A percentile compares a stretch with the other conserved stretches of the same genome.
Evolutionary conservation across 768 basidiomycete genomes (phyloP).

Genomic region (Lentinus tigrinus): DNA sequence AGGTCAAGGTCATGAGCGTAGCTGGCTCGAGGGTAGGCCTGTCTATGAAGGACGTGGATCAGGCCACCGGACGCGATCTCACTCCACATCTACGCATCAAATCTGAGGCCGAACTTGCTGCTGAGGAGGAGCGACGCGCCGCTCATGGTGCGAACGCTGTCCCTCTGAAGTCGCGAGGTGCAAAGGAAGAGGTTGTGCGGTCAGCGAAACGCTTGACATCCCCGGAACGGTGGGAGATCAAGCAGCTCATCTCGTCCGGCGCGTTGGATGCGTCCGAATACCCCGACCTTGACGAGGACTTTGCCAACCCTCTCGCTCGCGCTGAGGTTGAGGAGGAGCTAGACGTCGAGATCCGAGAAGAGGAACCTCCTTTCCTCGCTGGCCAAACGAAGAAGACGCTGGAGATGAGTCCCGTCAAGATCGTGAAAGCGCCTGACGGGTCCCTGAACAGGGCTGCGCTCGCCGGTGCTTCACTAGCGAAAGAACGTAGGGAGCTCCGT

Average conservation of each 20-base stretch:
- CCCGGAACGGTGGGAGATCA: conserved; percentile 99
- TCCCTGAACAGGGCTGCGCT: conserved; percentile 94
- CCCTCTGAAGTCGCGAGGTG: conserved; percentile 60
- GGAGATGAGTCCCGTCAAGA: conserved; percentile 95
- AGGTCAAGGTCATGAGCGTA: conserved; percentile 95
- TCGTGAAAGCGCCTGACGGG: conserved; percentile 98
- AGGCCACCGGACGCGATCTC: conserved; percentile 83
- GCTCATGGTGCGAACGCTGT: conserved; percentile 84
- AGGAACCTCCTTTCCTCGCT: conserved; percentile 92
- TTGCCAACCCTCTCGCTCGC: conserved; percentile 69
- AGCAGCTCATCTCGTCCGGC: conserved; percentile 96
- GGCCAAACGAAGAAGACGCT: conserved; percentile 96
- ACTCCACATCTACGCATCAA: conserved; percentile 94
- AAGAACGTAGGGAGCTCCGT: conserved; percentile 90
- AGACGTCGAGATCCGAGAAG: conserved; percentile 95
- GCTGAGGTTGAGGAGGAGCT: conserved; percentile 94
- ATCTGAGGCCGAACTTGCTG: conserved; percentile 85
- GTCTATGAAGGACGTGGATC: conserved; percentile 99
- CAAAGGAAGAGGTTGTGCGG: conserved; percentile 49
- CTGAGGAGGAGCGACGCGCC: conserved; percentile 68
- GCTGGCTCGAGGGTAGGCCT: conserved; percentile 79
- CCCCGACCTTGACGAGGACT: conserved; percentile 88
- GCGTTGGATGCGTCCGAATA: conserved; percentile 91
- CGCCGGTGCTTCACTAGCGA: conserved; percentile 89
- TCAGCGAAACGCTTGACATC: conserved; percentile 91